A percentile compares a stretch with the other conserved stretches of the same genome.
Evolutionary conservation across 2,329 filamentous ascomycete genomes (phyloP).

Genomic region (Macrophomina tecta): DNA sequence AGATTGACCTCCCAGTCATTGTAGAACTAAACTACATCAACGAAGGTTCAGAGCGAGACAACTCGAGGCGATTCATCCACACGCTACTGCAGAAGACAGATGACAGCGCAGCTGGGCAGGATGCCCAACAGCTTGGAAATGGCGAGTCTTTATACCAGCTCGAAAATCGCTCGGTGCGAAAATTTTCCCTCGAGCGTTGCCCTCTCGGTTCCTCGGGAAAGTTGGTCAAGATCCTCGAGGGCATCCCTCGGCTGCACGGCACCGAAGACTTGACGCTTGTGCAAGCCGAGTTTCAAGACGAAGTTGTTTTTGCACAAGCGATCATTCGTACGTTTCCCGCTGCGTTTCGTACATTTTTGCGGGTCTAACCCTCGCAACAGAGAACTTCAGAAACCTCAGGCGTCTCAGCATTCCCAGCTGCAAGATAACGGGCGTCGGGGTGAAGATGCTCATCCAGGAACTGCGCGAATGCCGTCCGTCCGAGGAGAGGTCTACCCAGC

Average conservation of each 20-base stretch:
- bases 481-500: neutral
- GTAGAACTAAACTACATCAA: constrained; percentile 18
- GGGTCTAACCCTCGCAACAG: neutral
- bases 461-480: neutral
- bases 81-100: constrained; percentile 1
- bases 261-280: constrained; percentile 18
- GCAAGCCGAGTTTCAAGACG: neutral
- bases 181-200: constrained; percentile 6
- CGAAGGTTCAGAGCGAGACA: constrained; percentile 15
- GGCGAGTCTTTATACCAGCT: neutral
- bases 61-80: neutral
- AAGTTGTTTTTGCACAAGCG: neutral
- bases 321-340: constrained; percentile 6
- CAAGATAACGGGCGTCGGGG: constrained; percentile 18
- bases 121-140: neutral
- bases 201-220: neutral
- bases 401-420: constrained; percentile 21
- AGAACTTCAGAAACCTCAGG: constrained; percentile 1
- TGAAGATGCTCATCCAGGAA: constrained; percentile 18
- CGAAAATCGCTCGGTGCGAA: neutral
- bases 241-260: constrained; percentile 1
- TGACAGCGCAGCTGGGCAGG: neutral
- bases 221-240: neutral
- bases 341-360: neutral
- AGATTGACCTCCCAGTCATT: constrained; percentile 4